Evolutionary conservation across 257 asterid genomes (phyloP).

Genomic region (Datura wrightii): DNA sequence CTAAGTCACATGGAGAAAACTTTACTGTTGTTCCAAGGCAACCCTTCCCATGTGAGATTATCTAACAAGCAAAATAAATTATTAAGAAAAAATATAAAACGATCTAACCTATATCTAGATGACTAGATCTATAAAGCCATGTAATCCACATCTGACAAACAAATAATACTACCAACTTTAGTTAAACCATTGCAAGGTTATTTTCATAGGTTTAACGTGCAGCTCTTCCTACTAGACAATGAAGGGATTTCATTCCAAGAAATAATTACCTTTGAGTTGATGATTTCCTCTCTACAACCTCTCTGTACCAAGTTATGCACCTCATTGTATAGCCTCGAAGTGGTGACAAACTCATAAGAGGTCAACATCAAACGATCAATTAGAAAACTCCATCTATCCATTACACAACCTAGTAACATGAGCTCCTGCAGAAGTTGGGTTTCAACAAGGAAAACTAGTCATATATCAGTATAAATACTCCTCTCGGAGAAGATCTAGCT

Average conservation of each 20-base stretch:
- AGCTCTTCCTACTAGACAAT: not conserved
- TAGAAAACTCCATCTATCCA: slow-evolving; percentile 62
- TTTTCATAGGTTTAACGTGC: slow-evolving; percentile 5
- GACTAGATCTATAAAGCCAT: not conserved
- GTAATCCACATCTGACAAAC: not conserved
- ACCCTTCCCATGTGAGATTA: not conserved
- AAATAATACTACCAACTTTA: slow-evolving; percentile 1
- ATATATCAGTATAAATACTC: not conserved
- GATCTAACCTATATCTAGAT: not conserved
- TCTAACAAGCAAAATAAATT: not conserved
- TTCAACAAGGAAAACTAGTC: slow-evolving; percentile 20
- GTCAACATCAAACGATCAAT: slow-evolving; percentile 61
- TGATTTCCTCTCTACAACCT: slow-evolving; percentile 49
- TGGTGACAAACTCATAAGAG: slow-evolving; percentile 50
- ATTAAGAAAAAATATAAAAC: not conserved
- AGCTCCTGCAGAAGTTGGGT: slow-evolving; percentile 63
- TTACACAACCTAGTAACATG: slow-evolving; percentile 64
- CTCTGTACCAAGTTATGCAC: slow-evolving; percentile 51
- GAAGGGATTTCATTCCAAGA: slow-evolving; percentile 11
- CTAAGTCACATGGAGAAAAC: not conserved
- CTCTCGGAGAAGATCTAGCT: slow-evolving; percentile 16
- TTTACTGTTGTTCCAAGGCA: not conserved
- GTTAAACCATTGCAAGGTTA: not conserved
- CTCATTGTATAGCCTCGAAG: slow-evolving; percentile 56
- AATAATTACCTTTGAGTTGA: slow-evolving; percentile 55